Conservation (phyloP, 163 green algal species). For the Botryococcus braunii region DNA sequence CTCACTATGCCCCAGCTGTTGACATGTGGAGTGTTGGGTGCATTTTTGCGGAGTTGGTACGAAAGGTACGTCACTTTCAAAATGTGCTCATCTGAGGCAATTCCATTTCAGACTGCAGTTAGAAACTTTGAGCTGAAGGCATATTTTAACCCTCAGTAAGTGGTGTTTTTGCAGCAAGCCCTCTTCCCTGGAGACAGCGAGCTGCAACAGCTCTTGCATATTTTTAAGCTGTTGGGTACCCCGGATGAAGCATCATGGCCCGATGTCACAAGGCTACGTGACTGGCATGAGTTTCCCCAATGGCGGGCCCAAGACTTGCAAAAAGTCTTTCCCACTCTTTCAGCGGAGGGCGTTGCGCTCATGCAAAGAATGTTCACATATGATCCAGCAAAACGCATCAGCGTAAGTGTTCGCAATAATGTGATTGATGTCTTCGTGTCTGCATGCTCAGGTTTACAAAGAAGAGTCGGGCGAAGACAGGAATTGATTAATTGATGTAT, state of each 20-base stretch:
- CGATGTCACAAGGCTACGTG: constrained; percentile 83
- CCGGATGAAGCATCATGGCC: constrained; percentile 86
- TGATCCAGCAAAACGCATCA: constrained; percentile 84
- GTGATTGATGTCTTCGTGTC: no score
- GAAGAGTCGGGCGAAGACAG: no score
- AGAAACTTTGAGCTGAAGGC: no score
- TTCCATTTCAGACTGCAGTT: no score
- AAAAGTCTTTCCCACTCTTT: constrained; percentile 69
- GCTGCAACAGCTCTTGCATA: constrained; percentile 96
- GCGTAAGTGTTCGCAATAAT: constrained; percentile 40
- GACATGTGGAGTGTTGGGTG: constrained; percentile 98
- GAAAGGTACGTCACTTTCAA: constrained; percentile 65
- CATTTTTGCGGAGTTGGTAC: constrained; percentile 96
- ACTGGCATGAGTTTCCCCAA: constrained; percentile 98
- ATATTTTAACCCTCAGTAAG: no score
- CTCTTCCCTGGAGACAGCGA: constrained; percentile 96
- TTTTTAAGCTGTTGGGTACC: constrained; percentile 98
- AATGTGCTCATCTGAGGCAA: no score
- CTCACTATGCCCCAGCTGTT: constrained; percentile 91
- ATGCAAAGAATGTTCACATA: constrained; percentile 83
- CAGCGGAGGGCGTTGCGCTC: constrained; percentile 80
- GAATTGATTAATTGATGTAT: no score
- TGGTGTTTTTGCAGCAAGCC: constrained; percentile 58
- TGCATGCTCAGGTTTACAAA: neutral
- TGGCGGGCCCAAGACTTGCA: constrained; percentile 78